phyloP scores from a whole-genome alignment of 2,329 filamentous ascomycete genomes.

The Myriosclerotinia curreyana region DNA sequence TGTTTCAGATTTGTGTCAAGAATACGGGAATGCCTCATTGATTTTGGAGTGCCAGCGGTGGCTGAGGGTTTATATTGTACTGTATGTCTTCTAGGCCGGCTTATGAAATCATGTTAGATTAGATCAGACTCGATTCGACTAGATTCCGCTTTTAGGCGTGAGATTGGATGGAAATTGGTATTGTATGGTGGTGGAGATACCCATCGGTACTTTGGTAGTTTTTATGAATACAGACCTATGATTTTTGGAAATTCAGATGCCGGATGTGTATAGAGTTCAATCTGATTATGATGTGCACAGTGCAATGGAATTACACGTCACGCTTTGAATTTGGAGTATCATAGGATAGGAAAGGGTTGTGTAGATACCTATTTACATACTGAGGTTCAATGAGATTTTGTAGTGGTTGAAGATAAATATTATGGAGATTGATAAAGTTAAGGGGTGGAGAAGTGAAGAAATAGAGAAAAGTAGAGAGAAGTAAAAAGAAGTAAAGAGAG shows the following conservation, averaged over 20 bases:
- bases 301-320: no score
- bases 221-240: neutral
- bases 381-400: no score
- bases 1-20: constrained; percentile 22
- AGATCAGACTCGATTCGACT: neutral
- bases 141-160: neutral
- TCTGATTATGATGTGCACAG: no score
- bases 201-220: neutral
- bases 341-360: no score
- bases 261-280: no score
- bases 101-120: neutral
- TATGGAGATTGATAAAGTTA: no score
- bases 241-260: neutral
- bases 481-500: no score
- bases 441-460: no score
- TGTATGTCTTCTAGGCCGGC: neutral
- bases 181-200: neutral
- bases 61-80: neutral
- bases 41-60: neutral
- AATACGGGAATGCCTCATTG: constrained; percentile 17
- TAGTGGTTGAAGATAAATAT: no score
- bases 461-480: no score
- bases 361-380: no score
- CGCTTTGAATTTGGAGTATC: no score
- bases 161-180: neutral